These are phyloP conservation scores for Malus sylvestris DNA, from an alignment of 306 rosid species.

Conservation along the genomic window DNA sequence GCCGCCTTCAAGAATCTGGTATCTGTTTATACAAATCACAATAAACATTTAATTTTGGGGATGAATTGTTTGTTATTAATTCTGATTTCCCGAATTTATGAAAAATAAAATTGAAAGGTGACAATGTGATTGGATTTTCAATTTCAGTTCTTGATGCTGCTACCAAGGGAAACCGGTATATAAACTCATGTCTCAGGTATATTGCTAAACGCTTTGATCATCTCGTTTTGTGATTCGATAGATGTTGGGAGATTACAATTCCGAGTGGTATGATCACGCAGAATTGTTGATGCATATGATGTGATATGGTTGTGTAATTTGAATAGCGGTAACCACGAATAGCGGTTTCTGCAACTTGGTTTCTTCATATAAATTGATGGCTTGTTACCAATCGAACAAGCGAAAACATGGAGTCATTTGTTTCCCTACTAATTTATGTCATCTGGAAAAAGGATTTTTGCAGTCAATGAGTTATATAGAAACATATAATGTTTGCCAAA, in stretches of 20 bases:
- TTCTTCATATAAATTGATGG: neutral
- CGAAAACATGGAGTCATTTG: neutral
- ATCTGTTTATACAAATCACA: neutral
- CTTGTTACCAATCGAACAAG: neutral
- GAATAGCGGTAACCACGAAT: neutral
- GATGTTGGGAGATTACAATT: neutral
- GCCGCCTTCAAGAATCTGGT: slow-evolving; percentile 93
- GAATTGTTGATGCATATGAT: neutral
- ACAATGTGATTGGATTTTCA: neutral
- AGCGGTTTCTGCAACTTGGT: neutral
- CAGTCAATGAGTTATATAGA: neutral
- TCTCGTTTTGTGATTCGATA: neutral
- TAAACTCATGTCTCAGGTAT: slow-evolving; percentile 86
- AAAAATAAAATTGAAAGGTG: neutral
- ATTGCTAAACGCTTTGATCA: neutral
- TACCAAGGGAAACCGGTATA: slow-evolving; percentile 72
- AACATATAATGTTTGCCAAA: neutral
- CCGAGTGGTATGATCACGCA: neutral
- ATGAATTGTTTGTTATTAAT: neutral
- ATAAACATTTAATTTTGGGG: too few species aligned
- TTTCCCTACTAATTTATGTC: neutral
- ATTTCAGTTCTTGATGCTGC: slow-evolving; percentile 73
- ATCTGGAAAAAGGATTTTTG: neutral
- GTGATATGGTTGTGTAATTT: neutral
- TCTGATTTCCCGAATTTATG: too few species aligned